phyloP scores from a whole-genome alignment of 768 basidiomycete species.

The Tephrocybe sp. region DNA sequence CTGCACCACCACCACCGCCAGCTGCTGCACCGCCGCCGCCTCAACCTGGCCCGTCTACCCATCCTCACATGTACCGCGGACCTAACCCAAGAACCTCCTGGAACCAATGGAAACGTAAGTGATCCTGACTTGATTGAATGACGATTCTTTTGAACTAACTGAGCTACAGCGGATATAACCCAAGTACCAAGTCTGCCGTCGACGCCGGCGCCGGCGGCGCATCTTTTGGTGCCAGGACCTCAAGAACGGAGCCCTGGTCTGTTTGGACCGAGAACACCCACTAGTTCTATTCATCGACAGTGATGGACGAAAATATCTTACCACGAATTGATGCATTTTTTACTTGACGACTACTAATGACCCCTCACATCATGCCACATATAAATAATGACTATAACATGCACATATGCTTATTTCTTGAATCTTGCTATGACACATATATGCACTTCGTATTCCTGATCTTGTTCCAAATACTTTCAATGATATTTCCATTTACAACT shows the following conservation, averaged over 20 bases:
- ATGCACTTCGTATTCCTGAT: too few relatives aligned
- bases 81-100: slow-evolving; percentile 51
- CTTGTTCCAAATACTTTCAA: too few relatives aligned
- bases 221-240: slow-evolving; percentile 56
- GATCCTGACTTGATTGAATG: slow-evolving; percentile 3
- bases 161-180: slow-evolving; percentile 51
- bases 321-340: neutral
- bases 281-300: slow-evolving; percentile 23
- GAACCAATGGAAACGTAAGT: slow-evolving; percentile 69
- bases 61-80: slow-evolving; percentile 11
- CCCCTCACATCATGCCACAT: neutral
- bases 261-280: slow-evolving; percentile 76
- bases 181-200: slow-evolving; percentile 60
- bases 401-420: neutral
- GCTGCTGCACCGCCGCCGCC: slow-evolving; percentile 11
- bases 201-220: slow-evolving; percentile 42
- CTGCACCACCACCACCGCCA: slow-evolving; percentile 21
- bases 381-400: neutral
- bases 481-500: too few relatives aligned
- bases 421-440: too few relatives aligned
- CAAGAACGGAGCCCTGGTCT: slow-evolving; percentile 53
- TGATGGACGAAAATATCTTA: neutral
- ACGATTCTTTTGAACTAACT: slow-evolving; percentile 2
- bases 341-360: neutral
- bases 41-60: slow-evolving; percentile 16